phyloP scores from a whole-genome alignment of 73 alveolate species.

The Durusdinium trenchii region DNA sequence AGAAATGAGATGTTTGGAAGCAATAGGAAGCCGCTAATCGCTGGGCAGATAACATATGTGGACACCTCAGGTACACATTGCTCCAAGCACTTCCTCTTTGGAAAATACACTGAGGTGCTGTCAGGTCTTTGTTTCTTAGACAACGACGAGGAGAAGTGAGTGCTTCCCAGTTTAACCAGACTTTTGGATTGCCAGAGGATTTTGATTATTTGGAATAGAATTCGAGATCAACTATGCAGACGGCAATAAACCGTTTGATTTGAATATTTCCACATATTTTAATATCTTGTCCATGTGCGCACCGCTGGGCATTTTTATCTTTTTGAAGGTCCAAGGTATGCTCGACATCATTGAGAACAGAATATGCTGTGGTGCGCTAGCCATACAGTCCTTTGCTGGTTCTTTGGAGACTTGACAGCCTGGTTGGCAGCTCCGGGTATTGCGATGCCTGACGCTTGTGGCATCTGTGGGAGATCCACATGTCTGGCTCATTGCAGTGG shows the following conservation, averaged over 20 bases:
- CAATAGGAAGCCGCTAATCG: slow-evolving; percentile 82
- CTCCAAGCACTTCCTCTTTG: too few relatives aligned
- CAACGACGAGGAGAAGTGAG: slow-evolving; percentile 72
- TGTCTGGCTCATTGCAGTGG: too few relatives aligned
- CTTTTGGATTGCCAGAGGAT: slow-evolving; percentile 80
- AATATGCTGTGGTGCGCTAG: too few relatives aligned
- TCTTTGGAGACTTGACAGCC: too few relatives aligned
- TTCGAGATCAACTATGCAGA: not conserved
- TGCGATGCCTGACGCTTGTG: slow-evolving; percentile 56
- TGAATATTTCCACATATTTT: too few relatives aligned
- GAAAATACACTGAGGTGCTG: slow-evolving; percentile 55
- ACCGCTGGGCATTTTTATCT: too few relatives aligned
- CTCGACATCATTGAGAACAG: too few relatives aligned
- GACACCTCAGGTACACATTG: not conserved
- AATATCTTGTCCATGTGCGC: too few relatives aligned
- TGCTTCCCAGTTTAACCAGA: slow-evolving; percentile 73
- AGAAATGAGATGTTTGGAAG: not conserved
- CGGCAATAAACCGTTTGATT: too few relatives aligned
- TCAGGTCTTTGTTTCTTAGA: slow-evolving; percentile 68
- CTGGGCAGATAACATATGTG: slow-evolving; percentile 82
- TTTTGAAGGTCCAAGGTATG: too few relatives aligned
- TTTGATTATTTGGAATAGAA: slow-evolving; percentile 78
- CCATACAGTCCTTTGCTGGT: too few relatives aligned
- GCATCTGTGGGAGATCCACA: slow-evolving; percentile 57
- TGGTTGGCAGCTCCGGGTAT: too few relatives aligned